These are phyloP conservation scores for Lactarius sanguifluus DNA, from an alignment of 768 basidiomycete species.

Conservation along the genomic window DNA sequence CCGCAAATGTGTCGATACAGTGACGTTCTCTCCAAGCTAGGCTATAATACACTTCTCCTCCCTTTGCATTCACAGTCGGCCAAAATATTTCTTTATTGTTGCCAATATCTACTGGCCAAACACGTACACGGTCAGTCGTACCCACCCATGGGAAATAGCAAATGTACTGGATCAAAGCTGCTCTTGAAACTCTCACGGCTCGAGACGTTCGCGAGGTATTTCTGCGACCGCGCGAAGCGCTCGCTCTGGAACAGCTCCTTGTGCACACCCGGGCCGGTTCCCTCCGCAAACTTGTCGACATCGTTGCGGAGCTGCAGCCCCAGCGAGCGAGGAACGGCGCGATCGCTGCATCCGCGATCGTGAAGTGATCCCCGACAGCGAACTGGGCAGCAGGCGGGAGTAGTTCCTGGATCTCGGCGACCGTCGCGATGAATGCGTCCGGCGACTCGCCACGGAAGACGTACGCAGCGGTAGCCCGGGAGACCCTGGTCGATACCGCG, in stretches of 20 bases:
- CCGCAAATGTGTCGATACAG: no score
- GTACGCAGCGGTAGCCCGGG: constrained; percentile 39
- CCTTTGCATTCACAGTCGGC: background rate
- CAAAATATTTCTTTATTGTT: background rate
- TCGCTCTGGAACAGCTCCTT: constrained; percentile 40
- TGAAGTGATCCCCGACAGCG: constrained; percentile 44
- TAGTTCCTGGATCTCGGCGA: constrained; percentile 48
- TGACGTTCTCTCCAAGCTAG: background rate
- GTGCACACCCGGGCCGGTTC: constrained; percentile 44
- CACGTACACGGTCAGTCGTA: background rate
- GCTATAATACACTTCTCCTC: background rate
- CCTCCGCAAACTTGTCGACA: constrained; percentile 43
- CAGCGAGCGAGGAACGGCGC: constrained; percentile 57
- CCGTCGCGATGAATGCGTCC: constrained; percentile 41
- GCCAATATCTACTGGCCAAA: background rate
- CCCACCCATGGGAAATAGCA: background rate
- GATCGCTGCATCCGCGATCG: constrained; percentile 58
- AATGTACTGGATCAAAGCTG: constrained; percentile 51
- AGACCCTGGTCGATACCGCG: constrained; percentile 44
- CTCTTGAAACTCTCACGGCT: constrained; percentile 51
- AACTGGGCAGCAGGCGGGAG: constrained; percentile 45
- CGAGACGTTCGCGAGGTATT: constrained; percentile 47
- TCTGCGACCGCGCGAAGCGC: constrained; percentile 47
- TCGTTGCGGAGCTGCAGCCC: constrained; percentile 45
- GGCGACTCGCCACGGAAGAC: constrained; percentile 38